Evolutionary conservation across 768 basidiomycete genomes (phyloP).

Genomic region (Naganishia randhawae): DNA sequence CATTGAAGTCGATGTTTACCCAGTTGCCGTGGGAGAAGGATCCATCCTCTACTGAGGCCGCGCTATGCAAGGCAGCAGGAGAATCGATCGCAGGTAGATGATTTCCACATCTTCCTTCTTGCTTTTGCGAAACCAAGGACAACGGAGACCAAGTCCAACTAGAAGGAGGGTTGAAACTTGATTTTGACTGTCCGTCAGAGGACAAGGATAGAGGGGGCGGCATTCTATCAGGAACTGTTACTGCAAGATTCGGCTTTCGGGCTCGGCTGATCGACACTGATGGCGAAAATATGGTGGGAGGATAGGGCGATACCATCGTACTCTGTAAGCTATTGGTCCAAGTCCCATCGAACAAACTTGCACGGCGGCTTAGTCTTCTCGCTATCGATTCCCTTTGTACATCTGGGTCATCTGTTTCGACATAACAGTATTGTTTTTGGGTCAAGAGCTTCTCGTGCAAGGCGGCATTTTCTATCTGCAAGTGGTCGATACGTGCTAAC

Average conservation of each 20-base stretch:
- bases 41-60: background rate
- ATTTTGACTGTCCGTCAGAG: background rate
- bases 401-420: background rate
- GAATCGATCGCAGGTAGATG: background rate
- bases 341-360: constrained; percentile 10
- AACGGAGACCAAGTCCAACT: constrained; percentile 1
- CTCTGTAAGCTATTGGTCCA: constrained; percentile 19
- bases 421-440: background rate
- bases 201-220: background rate
- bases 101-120: background rate
- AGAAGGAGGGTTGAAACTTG: background rate
- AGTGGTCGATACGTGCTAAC: constrained; percentile 9
- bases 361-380: constrained; percentile 5
- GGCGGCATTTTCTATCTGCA: constrained; percentile 11
- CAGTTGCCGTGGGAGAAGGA: background rate
- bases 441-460: constrained; percentile 20
- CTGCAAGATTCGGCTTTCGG: constrained; percentile 10
- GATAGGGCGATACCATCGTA: constrained; percentile 15
- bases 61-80: background rate
- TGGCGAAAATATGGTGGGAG: constrained; percentile 17
- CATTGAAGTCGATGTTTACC: constrained; percentile 1
- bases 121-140: background rate
- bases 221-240: background rate
- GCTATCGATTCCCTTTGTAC: background rate
- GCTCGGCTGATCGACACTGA: background rate